A percentile compares a stretch with the other conserved stretches of the same genome.
These are phyloP conservation scores for Verticillium dahliae DNA, from an alignment of 2,329 filamentous ascomycete species.

Conservation along the genomic window DNA sequence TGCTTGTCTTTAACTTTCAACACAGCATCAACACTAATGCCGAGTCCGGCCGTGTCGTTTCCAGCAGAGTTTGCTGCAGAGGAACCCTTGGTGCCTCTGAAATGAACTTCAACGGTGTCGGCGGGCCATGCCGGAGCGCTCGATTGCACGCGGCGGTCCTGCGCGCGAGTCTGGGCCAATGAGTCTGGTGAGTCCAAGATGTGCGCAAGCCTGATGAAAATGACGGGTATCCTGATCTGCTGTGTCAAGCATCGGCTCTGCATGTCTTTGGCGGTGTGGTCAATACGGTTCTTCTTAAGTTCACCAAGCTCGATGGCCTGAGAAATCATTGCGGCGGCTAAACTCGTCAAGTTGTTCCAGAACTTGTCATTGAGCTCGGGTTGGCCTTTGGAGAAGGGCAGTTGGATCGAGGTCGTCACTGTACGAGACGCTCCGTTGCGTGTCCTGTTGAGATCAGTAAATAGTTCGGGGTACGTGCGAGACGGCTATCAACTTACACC, in stretches of 20 bases:
- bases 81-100: constrained; percentile 28
- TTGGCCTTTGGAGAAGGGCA: constrained; percentile 36
- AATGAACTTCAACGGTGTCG: constrained; percentile 53
- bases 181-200: constrained; percentile 13
- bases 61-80: not conserved
- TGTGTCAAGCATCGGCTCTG: constrained; percentile 31
- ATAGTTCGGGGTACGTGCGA: not conserved
- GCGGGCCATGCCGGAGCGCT: constrained; percentile 42
- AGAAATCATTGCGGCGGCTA: constrained; percentile 43
- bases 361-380: constrained; percentile 40
- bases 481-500: constrained; percentile 36
- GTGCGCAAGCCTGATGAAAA: constrained; percentile 43
- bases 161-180: not conserved
- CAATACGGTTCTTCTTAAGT: constrained; percentile 37
- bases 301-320: constrained; percentile 43
- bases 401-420: constrained; percentile 13
- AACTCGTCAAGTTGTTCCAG: constrained; percentile 45
- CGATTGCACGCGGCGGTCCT: constrained; percentile 10
- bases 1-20: constrained; percentile 45
- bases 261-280: constrained; percentile 25
- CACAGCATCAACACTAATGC: constrained; percentile 35
- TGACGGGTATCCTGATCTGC: constrained; percentile 38
- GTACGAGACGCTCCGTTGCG: constrained; percentile 16
- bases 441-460: constrained; percentile 15
- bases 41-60: constrained; percentile 3